Conservation (phyloP, 148 eudicot species). For the Heliamphora exappendiculata region DNA sequence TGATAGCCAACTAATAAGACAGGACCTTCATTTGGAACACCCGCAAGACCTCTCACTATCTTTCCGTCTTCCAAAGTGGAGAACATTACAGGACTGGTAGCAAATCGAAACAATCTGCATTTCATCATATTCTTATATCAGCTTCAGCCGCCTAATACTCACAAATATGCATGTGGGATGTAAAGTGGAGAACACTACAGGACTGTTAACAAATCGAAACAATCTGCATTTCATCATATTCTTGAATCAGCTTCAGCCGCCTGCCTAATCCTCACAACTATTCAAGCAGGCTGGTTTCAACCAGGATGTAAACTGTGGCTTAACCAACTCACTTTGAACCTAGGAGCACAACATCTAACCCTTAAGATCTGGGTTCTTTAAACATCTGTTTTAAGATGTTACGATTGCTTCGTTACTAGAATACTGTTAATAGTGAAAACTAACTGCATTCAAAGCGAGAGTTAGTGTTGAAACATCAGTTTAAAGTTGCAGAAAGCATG, state of each 20-base stretch:
- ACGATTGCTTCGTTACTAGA: background rate
- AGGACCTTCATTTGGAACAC: slow-evolving; percentile 91
- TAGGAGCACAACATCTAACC: background rate
- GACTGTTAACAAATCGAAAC: slow-evolving; percentile 40
- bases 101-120: slow-evolving; percentile 46
- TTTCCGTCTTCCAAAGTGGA: slow-evolving; percentile 76
- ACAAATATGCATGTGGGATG: background rate
- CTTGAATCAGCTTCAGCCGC: background rate
- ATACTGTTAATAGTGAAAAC: background rate
- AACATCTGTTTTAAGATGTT: background rate
- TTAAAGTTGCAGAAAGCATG: background rate
- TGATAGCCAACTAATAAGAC: slow-evolving; percentile 90
- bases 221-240: slow-evolving; percentile 38
- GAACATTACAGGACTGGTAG: slow-evolving; percentile 57
- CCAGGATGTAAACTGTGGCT: background rate
- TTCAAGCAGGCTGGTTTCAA: background rate
- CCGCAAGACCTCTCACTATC: slow-evolving; percentile 71
- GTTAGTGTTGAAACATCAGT: background rate
- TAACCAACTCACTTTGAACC: background rate
- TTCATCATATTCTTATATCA: slow-evolving; percentile 4
- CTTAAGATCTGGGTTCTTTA: background rate
- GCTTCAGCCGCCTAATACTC: background rate
- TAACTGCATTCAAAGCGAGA: background rate
- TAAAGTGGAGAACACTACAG: slow-evolving; percentile 70
- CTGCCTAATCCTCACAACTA: background rate